These are phyloP conservation scores for Globisporangium canariense DNA, from an alignment of 352 stramenopile genomes.

Conservation along the genomic window DNA sequence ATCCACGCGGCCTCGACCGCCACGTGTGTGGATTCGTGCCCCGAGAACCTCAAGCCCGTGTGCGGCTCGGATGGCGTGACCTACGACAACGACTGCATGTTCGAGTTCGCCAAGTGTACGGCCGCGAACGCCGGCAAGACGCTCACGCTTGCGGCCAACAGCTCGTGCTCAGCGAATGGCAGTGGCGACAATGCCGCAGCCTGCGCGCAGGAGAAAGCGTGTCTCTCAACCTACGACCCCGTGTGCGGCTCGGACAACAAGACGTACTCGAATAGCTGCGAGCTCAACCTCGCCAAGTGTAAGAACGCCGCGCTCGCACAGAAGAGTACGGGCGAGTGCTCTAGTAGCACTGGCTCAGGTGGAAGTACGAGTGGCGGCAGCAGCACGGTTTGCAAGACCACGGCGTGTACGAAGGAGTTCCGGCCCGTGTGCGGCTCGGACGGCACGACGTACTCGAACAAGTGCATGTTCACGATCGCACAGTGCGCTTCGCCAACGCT, in stretches of 20 bases:
- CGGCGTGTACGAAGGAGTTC: background rate
- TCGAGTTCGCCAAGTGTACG: conserved; percentile 3
- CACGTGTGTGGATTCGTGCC: conserved; percentile 9
- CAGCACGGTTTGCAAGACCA: background rate
- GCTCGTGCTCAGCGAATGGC: background rate
- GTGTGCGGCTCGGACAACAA: conserved; percentile 35
- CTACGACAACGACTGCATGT: conserved; percentile 2
- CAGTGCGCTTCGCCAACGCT: background rate
- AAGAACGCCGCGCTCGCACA: conserved; percentile 5
- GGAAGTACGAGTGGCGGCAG: background rate
- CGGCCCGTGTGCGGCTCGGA: background rate
- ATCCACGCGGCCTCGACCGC: background rate
- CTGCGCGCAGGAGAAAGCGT: conserved; percentile 2
- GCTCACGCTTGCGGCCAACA: conserved; percentile 1
- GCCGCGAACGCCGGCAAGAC: background rate
- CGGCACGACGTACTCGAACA: background rate
- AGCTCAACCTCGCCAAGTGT: conserved; percentile 9
- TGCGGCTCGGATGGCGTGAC: conserved; percentile 12
- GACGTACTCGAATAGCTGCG: conserved; percentile 23
- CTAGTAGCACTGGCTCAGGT: too few relatives aligned
- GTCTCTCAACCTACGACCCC: background rate
- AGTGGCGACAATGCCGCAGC: background rate
- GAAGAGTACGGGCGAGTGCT: background rate
- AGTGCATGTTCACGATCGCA: background rate
- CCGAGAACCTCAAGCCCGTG: conserved; percentile 1